A percentile compares a stretch with the other conserved stretches of the same genome.
phyloP scores from a whole-genome alignment of 73 alveolate genomes.

The Uronychia binucleata region DNA sequence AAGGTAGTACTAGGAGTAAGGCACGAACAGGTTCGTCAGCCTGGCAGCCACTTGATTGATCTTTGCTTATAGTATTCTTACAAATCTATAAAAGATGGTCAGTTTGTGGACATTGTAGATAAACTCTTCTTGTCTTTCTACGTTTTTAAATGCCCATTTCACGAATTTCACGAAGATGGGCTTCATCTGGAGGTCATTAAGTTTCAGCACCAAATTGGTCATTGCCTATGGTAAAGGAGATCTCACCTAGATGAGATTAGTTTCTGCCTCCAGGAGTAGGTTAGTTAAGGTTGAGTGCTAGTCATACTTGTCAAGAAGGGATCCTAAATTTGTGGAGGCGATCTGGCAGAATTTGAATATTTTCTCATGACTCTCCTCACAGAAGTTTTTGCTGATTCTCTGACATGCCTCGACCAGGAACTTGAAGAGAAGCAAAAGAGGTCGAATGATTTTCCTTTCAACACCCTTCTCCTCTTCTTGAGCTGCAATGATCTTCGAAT shows the following conservation, averaged over 20 bases:
- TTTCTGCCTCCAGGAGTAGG: no score
- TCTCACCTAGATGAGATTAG: slow-evolving; percentile 10
- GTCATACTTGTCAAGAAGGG: no score
- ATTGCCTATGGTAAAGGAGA: slow-evolving; percentile 6
- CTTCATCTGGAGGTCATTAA: slow-evolving; percentile 58
- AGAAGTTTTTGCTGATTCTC: slow-evolving; percentile 42
- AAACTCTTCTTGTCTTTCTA: not conserved
- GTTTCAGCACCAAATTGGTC: slow-evolving; percentile 44
- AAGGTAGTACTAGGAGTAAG: slow-evolving; percentile 7
- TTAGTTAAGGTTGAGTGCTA: no score
- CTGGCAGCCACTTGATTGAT: not conserved
- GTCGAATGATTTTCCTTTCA: no score
- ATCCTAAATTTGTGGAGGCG: slow-evolving; percentile 14
- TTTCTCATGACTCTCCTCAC: slow-evolving; percentile 32
- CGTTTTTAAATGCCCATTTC: slow-evolving; percentile 54
- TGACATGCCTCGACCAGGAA: not conserved
- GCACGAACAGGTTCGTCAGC: slow-evolving; percentile 7
- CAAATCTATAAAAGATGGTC: slow-evolving; percentile 20
- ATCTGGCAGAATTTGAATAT: slow-evolving; percentile 36
- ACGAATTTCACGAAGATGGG: slow-evolving; percentile 43
- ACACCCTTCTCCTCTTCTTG: not conserved
- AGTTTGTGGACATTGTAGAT: slow-evolving; percentile 18
- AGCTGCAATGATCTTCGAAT: not conserved
- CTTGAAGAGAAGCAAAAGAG: not conserved
- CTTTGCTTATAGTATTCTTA: not conserved